Evolutionary conservation across 1,139 yeast species (phyloP).

Genomic region (Yamadazyma triangularis): DNA sequence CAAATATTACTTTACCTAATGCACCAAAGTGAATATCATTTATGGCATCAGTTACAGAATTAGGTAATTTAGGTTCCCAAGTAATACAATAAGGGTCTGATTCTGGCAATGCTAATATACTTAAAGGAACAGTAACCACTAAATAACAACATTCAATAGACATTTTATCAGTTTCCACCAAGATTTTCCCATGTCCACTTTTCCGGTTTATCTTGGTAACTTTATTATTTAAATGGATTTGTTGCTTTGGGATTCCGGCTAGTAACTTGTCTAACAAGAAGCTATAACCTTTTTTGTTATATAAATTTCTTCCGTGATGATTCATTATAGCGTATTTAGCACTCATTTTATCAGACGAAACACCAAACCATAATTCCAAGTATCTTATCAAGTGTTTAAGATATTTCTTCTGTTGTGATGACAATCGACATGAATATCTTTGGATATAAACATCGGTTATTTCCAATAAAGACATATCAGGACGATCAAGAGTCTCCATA

Average conservation of each 20-base stretch:
- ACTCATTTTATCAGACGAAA: slow-evolving; percentile 61
- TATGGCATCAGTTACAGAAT: slow-evolving; percentile 39
- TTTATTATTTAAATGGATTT: slow-evolving; percentile 39
- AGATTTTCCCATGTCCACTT: slow-evolving; percentile 12
- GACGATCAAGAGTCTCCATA: slow-evolving; percentile 37
- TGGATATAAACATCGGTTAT: slow-evolving; percentile 44
- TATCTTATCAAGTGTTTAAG: slow-evolving; percentile 51
- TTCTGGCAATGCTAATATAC: slow-evolving; percentile 46
- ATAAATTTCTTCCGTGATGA: slow-evolving; percentile 71
- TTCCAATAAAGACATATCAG: slow-evolving; percentile 50
- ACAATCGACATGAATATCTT: slow-evolving; percentile 42
- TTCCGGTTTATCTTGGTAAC: slow-evolving; percentile 40
- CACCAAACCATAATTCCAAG: slow-evolving; percentile 76
- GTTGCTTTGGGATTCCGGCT: slow-evolving; percentile 31
- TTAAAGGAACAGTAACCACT: slow-evolving; percentile 74
- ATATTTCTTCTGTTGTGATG: slow-evolving; percentile 46
- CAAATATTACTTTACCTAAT: slow-evolving; percentile 73
- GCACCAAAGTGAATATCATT: slow-evolving; percentile 59
- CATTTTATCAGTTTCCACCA: slow-evolving; percentile 18
- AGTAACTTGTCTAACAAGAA: slow-evolving; percentile 44
- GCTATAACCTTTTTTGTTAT: slow-evolving; percentile 58
- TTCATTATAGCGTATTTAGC: slow-evolving; percentile 63
- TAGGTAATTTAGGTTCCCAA: slow-evolving; percentile 61
- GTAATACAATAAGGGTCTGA: slow-evolving; percentile 40
- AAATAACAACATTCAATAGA: slow-evolving; percentile 42